Percentiles rank a stretch among this genome's conserved stretches.
Evolutionary conservation across 2,329 filamentous ascomycete species (phyloP).

Genomic region (Tetracladium maxilliforme): DNA sequence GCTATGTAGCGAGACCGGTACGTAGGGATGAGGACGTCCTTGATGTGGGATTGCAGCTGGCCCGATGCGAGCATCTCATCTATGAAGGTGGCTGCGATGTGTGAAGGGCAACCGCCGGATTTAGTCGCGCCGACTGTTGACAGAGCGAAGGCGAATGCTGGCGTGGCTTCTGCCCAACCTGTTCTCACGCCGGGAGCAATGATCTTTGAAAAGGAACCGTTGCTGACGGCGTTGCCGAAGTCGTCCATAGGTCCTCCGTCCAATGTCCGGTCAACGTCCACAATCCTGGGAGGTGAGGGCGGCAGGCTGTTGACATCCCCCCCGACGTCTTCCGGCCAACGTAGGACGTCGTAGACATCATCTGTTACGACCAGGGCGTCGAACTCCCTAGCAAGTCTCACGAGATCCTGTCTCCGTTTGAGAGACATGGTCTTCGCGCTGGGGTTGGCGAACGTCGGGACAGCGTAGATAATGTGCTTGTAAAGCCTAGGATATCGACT

Average conservation of each 20-base stretch:
- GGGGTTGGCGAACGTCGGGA: constrained; percentile 58
- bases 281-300: constrained; percentile 33
- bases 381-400: constrained; percentile 44
- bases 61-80: constrained; percentile 35
- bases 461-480: constrained; percentile 52
- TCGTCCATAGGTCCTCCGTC: constrained; percentile 39
- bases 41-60: constrained; percentile 36
- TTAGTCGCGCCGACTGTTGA: constrained; percentile 26
- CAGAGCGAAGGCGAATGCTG: constrained; percentile 40
- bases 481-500: constrained; percentile 43
- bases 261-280: constrained; percentile 45
- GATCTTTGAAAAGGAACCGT: constrained; percentile 55
- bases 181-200: constrained; percentile 45
- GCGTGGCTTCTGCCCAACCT: constrained; percentile 47
- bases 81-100: constrained; percentile 14
- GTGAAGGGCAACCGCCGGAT: constrained; percentile 14
- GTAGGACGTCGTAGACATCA: constrained; percentile 59
- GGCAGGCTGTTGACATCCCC: constrained; percentile 1
- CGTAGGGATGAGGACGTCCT: constrained; percentile 33
- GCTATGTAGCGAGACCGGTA: constrained; percentile 24
- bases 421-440: constrained; percentile 50
- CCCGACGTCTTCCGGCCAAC: constrained; percentile 28
- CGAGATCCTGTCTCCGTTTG: constrained; percentile 35
- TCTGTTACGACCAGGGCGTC: constrained; percentile 53
- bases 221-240: constrained; percentile 50